Evolutionary conservation across 1,284 basidiomycete species (phyloP).

Genomic region (Apiotrichum montevideense): DNA sequence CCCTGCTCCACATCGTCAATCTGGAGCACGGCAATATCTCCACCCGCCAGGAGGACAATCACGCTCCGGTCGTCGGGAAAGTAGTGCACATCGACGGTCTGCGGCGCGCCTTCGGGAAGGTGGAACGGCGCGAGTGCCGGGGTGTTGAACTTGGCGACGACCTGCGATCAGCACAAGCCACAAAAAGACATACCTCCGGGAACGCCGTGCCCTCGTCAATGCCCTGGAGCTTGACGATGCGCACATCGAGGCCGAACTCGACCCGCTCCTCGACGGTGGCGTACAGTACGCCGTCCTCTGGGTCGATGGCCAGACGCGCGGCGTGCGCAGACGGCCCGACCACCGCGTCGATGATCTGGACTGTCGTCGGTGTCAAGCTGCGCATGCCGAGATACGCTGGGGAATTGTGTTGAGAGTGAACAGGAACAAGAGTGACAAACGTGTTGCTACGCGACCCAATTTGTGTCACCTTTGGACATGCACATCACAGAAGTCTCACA

Average conservation of each 20-base stretch:
- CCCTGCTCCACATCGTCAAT: conserved; percentile 53
- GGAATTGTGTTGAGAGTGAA: too few species aligned
- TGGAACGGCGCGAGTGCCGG: conserved; percentile 32
- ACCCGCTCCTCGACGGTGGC: conserved; percentile 52
- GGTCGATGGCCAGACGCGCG: conserved; percentile 51
- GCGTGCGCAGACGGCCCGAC: background rate
- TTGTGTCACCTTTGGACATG: too few species aligned
- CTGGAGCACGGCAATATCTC: conserved; percentile 67
- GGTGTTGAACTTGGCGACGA: conserved; percentile 26
- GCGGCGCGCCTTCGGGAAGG: conserved; percentile 33
- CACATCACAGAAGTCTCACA: too few species aligned
- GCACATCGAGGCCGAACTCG: conserved; percentile 56
- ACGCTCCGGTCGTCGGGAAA: conserved; percentile 62
- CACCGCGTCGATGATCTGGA: conserved; percentile 8
- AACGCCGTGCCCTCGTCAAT: conserved; percentile 15
- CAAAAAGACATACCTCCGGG: conserved; percentile 17
- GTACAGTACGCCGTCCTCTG: conserved; percentile 61
- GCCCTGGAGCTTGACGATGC: conserved; percentile 55
- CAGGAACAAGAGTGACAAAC: too few species aligned
- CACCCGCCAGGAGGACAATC: conserved; percentile 60
- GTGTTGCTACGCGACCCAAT: too few species aligned
- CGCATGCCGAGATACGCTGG: conserved; percentile 17
- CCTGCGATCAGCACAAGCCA: conserved; percentile 11
- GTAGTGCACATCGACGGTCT: conserved; percentile 60
- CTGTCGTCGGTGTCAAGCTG: conserved; percentile 24